Conservation (phyloP, 805 yeast species). For the Saccharomyces kudriavzevii region DNA sequence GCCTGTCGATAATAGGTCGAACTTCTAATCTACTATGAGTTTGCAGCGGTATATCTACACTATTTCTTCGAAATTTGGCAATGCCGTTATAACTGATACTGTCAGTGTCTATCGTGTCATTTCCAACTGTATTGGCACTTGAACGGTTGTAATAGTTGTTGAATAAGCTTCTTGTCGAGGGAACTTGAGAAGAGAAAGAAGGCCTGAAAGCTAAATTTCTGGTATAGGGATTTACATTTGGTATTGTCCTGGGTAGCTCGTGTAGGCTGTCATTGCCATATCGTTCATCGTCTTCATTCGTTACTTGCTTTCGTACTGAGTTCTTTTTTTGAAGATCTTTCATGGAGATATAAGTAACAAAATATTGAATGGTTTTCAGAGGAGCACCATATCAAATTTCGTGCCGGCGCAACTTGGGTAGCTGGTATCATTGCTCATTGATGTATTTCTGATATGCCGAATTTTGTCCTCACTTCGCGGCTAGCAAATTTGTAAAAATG, state of each 20-base stretch:
- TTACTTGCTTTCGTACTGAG: not conserved
- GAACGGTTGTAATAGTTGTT: not conserved
- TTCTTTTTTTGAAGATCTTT: not conserved
- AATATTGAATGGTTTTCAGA: not conserved
- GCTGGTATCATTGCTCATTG: not conserved
- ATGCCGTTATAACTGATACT: not conserved
- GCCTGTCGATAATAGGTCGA: not conserved
- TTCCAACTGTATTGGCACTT: not conserved
- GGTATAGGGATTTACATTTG: not conserved
- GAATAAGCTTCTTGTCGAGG: not conserved
- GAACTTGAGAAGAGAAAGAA: not conserved
- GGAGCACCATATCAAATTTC: not conserved
- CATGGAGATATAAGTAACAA: not conserved
- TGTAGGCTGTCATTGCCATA: not conserved
- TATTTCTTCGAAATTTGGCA: not conserved
- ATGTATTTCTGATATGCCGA: not conserved
- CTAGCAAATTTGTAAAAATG: not conserved
- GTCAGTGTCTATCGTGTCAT: not conserved
- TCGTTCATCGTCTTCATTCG: slow-evolving; percentile 1
- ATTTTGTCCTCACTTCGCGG: not conserved
- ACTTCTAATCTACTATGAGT: not conserved
- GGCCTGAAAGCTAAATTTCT: not conserved
- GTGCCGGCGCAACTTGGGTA: not conserved
- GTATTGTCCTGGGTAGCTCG: slow-evolving; percentile 2
- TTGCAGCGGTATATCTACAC: not conserved